These are phyloP conservation scores for Atalantia buxifolia DNA, from an alignment of 345 rosid genomes.

Conservation along the genomic window DNA sequence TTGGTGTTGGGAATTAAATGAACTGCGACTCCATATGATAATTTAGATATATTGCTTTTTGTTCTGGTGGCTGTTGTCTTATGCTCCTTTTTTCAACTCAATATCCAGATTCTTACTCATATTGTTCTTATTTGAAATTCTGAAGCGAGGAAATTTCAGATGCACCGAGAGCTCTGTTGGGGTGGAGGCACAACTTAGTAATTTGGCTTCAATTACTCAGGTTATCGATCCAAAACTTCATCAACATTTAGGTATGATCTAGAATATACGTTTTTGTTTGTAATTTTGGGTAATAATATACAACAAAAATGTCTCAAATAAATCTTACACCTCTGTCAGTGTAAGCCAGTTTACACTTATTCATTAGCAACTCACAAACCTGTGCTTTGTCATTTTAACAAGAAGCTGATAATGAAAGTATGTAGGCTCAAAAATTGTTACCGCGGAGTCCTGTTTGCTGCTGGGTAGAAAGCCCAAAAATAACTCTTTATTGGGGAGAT, in stretches of 20 bases:
- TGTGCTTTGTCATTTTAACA: neutral
- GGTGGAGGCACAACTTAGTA: constrained; percentile 86
- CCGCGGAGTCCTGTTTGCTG: neutral
- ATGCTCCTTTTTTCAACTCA: constrained; percentile 8
- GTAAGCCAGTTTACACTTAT: neutral
- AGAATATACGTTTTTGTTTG: neutral
- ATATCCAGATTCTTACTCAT: constrained; percentile 26
- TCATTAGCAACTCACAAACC: neutral
- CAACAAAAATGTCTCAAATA: neutral
- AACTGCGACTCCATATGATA: neutral
- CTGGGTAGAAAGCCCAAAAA: neutral
- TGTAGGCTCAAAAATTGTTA: neutral
- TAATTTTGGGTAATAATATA: neutral
- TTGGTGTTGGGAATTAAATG: neutral
- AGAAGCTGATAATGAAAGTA: neutral
- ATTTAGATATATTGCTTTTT: neutral
- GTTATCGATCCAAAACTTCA: constrained; percentile 95
- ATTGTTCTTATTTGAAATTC: constrained; percentile 26
- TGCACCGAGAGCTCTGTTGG: constrained; percentile 90
- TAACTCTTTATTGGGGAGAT: neutral
- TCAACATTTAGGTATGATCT: constrained; percentile 79
- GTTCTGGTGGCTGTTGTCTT: constrained; percentile 1
- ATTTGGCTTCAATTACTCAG: constrained; percentile 84
- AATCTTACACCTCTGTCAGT: constrained; percentile 3
- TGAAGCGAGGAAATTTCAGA: constrained; percentile 90